Conservation (phyloP, 352 stramenopile genomes). For the Peronospora destructor region DNA sequence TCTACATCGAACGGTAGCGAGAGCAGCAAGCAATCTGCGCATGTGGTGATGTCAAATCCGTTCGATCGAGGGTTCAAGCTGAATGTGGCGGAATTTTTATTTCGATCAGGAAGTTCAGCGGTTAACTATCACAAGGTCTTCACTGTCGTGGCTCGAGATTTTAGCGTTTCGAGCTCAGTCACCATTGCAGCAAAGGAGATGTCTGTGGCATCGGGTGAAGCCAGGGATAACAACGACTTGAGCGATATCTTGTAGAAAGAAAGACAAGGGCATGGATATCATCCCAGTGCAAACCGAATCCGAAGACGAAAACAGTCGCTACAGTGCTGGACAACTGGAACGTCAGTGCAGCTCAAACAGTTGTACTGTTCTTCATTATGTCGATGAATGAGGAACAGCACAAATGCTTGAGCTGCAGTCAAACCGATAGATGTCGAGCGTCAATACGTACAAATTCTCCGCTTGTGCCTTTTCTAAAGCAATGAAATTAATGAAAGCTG, state of each 20-base stretch:
- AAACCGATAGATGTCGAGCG: conserved; percentile 27
- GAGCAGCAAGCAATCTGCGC: conserved; percentile 9
- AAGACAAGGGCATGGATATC: background rate
- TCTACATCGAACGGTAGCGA: conserved; percentile 9
- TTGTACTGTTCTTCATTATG: no score
- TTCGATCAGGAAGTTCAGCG: conserved; percentile 25
- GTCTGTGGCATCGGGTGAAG: conserved; percentile 10
- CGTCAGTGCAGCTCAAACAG: no score
- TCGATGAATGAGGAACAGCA: conserved; percentile 8
- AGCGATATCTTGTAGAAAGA: conserved; percentile 24
- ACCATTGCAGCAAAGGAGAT: conserved; percentile 11
- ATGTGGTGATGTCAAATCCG: conserved; percentile 29
- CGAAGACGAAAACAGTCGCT: no score
- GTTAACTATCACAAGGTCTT: conserved; percentile 44
- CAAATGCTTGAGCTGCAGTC: no score
- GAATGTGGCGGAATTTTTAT: conserved; percentile 50
- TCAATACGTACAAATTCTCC: conserved; percentile 22
- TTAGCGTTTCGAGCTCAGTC: conserved; percentile 11
- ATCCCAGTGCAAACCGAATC: no score
- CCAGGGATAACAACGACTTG: conserved; percentile 6
- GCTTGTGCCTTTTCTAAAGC: conserved; percentile 1
- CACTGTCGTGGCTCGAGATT: conserved; percentile 11
- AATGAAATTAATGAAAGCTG: background rate
- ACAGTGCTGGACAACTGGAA: no score
- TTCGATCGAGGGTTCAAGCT: conserved; percentile 38